Evolutionary conservation across 2,329 filamentous ascomycete genomes (phyloP).

Genomic region (Pseudocercospora pini-densiflorae): DNA sequence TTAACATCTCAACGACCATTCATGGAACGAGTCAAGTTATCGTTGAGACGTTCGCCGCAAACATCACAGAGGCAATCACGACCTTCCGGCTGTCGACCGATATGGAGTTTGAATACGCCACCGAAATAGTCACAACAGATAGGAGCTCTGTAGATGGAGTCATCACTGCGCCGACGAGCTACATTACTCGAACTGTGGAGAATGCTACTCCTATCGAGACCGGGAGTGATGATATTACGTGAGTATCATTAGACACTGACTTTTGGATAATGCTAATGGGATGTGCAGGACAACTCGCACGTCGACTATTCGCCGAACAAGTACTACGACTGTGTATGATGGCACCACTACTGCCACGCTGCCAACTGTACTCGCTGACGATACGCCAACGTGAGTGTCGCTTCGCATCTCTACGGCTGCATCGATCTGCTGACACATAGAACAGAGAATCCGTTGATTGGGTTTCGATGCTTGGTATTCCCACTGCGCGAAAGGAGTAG

Average conservation of each 20-base stretch:
- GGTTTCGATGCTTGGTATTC: conserved; percentile 18
- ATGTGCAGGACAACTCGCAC: conserved; percentile 21
- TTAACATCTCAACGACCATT: conserved; percentile 48
- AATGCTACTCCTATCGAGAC: conserved; percentile 22
- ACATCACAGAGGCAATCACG: conserved; percentile 45
- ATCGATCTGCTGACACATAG: neutral
- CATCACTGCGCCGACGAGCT: conserved; percentile 35
- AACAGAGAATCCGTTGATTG: conserved; percentile 17
- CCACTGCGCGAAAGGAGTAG: conserved; percentile 14
- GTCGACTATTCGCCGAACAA: conserved; percentile 27
- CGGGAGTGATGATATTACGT: conserved; percentile 23
- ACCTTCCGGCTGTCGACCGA: conserved; percentile 46
- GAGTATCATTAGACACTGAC: neutral
- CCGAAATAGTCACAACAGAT: conserved; percentile 40
- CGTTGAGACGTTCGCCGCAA: conserved; percentile 45
- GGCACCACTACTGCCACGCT: conserved; percentile 29
- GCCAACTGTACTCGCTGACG: conserved; percentile 19
- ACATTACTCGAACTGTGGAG: conserved; percentile 37
- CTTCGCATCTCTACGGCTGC: neutral
- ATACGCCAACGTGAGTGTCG: conserved; percentile 4
- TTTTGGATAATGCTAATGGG: neutral
- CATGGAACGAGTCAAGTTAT: conserved; percentile 41
- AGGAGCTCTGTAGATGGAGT: conserved; percentile 22
- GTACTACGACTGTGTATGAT: conserved; percentile 28
- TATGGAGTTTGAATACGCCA: conserved; percentile 44